These are phyloP conservation scores for Chytridium lagenaria DNA, from an alignment of 371 early-diverging fungal genomes.

Conservation along the genomic window DNA sequence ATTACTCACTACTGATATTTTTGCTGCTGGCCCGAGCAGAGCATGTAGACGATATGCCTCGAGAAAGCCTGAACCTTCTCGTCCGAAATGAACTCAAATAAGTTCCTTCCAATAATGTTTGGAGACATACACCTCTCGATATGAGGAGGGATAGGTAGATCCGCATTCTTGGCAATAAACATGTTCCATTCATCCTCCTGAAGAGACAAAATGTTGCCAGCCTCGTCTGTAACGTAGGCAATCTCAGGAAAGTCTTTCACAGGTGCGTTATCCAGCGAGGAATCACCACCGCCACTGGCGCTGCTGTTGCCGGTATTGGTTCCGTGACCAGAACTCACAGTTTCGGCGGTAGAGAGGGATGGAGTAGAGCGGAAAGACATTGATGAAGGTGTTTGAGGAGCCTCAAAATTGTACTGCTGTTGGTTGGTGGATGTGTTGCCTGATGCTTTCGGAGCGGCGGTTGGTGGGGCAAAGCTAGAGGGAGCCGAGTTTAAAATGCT, in stretches of 20 bases:
- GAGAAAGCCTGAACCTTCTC: slow-evolving; percentile 33
- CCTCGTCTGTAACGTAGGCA: slow-evolving; percentile 35
- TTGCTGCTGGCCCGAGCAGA: slow-evolving; percentile 20
- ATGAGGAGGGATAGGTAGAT: slow-evolving; percentile 15
- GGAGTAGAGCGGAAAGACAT: neutral
- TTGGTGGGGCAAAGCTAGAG: too few relatives aligned
- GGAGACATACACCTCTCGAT: slow-evolving; percentile 23
- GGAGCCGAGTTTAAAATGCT: neutral
- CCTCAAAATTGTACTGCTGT: neutral
- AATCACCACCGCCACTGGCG: too few relatives aligned
- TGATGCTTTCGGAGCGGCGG: too few relatives aligned
- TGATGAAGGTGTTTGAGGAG: neutral
- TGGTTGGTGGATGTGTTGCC: neutral
- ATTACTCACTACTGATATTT: slow-evolving; percentile 10
- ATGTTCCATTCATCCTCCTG: slow-evolving; percentile 27
- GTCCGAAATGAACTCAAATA: slow-evolving; percentile 37
- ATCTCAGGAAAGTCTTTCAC: slow-evolving; percentile 22
- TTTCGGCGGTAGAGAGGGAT: neutral
- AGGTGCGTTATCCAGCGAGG: too few relatives aligned
- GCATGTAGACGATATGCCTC: slow-evolving; percentile 35
- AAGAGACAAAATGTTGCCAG: slow-evolving; percentile 28
- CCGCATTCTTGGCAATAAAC: slow-evolving; percentile 9
- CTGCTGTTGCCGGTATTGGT: too few relatives aligned
- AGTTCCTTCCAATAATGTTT: slow-evolving; percentile 29
- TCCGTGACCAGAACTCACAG: too few relatives aligned